These are phyloP conservation scores for Bipolaris victoriae DNA, from an alignment of 2,329 filamentous ascomycete genomes.

Conservation along the genomic window DNA sequence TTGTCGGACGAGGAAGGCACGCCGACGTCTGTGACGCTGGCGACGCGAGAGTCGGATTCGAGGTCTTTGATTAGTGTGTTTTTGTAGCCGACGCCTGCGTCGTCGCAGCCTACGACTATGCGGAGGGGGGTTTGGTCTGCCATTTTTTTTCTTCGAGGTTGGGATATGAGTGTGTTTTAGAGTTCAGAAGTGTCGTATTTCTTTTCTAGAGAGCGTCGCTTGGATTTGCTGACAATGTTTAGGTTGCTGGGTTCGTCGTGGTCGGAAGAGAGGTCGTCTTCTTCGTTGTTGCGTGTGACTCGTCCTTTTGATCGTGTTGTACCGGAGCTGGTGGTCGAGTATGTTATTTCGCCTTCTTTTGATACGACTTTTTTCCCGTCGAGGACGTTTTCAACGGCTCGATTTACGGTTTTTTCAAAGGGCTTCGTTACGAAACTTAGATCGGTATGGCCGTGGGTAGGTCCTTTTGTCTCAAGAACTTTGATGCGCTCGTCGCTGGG, in stretches of 20 bases:
- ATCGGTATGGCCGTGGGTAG: constrained; percentile 37
- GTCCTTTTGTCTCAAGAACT: constrained; percentile 44
- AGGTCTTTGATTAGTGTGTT: constrained; percentile 76
- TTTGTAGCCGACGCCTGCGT: constrained; percentile 81
- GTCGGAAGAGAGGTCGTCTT: constrained; percentile 1
- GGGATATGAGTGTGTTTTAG: constrained; percentile 10
- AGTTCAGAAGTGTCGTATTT: constrained; percentile 45
- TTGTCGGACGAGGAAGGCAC: constrained; percentile 71
- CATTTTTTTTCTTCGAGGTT: background rate
- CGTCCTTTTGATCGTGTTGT: constrained; percentile 6
- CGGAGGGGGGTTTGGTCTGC: constrained; percentile 51
- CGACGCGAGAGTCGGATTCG: constrained; percentile 69
- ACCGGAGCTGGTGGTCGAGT: constrained; percentile 16
- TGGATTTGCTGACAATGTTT: constrained; percentile 18
- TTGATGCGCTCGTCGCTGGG: constrained; percentile 41
- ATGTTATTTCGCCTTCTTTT: constrained; percentile 32
- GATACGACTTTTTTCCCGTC: constrained; percentile 33
- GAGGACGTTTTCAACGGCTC: constrained; percentile 40
- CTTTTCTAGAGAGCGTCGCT: constrained; percentile 27
- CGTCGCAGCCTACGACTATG: constrained; percentile 69
- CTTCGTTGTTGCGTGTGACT: background rate
- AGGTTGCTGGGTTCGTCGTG: constrained; percentile 1
- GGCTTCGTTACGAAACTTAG: constrained; percentile 48
- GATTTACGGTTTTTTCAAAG: constrained; percentile 43
- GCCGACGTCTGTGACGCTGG: constrained; percentile 75